A percentile compares a stretch with the other conserved stretches of the same genome.
Conservation (phyloP, 176 grass and related monocot species). For the Alloteropsis semialata region DNA sequence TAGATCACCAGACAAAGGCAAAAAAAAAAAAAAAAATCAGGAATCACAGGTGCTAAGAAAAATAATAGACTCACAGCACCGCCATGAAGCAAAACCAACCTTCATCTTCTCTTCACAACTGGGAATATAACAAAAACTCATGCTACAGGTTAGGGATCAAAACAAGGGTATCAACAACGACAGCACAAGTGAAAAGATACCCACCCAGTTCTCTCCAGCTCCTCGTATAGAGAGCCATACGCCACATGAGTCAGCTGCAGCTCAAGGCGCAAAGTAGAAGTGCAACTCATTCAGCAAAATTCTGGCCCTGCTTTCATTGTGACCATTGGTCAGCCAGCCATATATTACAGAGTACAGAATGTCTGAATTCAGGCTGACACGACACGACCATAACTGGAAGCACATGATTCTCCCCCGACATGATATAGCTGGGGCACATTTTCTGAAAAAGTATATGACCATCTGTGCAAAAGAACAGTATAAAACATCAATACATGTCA, state of each 20-base stretch:
- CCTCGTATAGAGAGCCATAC: not conserved
- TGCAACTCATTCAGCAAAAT: not conserved
- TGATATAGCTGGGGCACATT: slow-evolving; percentile 4
- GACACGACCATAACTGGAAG: slow-evolving; percentile 28
- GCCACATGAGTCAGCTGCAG: not conserved
- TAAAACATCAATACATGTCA: no score
- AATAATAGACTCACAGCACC: not conserved
- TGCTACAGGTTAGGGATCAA: not conserved
- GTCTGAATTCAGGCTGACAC: slow-evolving; percentile 16
- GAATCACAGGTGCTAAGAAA: no score
- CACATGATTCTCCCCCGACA: slow-evolving; percentile 33
- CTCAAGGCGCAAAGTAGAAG: not conserved
- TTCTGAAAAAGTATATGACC: not conserved
- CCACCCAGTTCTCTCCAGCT: not conserved
- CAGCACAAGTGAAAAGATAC: not conserved
- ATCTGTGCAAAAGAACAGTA: not conserved
- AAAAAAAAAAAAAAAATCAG: no score
- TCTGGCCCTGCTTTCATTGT: not conserved
- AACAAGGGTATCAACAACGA: not conserved
- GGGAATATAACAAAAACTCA: not conserved
- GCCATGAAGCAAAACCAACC: not conserved
- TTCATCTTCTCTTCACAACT: not conserved
- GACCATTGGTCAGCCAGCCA: not conserved
- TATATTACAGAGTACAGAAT: not conserved
- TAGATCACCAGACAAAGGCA: no score